Conservation (phyloP, 257 asterid genomes). For the Plantago major region DNA sequence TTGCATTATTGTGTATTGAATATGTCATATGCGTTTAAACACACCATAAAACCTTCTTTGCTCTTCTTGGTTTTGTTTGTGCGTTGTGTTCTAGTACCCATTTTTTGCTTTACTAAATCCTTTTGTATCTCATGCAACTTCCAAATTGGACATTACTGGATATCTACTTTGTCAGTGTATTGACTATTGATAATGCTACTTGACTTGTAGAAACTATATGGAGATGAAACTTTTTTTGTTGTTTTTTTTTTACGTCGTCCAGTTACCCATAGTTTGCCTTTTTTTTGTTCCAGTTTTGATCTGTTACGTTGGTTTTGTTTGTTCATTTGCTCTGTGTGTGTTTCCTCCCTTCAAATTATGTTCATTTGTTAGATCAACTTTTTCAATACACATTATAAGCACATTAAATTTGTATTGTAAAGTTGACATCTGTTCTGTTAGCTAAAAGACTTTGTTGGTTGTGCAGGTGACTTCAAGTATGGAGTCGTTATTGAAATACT, state of each 20-base stretch:
- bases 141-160: too few relatives aligned
- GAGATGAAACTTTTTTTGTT: too few relatives aligned
- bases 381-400: not conserved
- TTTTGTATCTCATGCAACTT: too few relatives aligned
- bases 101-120: too few relatives aligned
- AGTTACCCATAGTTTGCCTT: too few relatives aligned
- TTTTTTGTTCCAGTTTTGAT: not conserved
- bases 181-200: too few relatives aligned
- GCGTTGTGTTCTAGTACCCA: conserved; percentile 1
- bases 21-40: too few relatives aligned
- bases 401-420: not conserved
- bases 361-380: not conserved
- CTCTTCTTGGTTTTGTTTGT: conserved; percentile 6
- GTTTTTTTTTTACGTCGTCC: too few relatives aligned
- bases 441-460: not conserved
- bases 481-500: conserved; percentile 46
- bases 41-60: too few relatives aligned
- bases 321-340: not conserved
- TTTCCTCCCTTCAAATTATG: not conserved
- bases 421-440: too few relatives aligned
- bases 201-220: too few relatives aligned
- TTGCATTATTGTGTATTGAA: not conserved
- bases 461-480: conserved; percentile 46
- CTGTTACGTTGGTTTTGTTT: not conserved
- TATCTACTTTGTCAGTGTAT: too few relatives aligned